Evolutionary conservation across 2,329 filamentous ascomycete species (phyloP).

Genomic region (Fusarium falciforme): DNA sequence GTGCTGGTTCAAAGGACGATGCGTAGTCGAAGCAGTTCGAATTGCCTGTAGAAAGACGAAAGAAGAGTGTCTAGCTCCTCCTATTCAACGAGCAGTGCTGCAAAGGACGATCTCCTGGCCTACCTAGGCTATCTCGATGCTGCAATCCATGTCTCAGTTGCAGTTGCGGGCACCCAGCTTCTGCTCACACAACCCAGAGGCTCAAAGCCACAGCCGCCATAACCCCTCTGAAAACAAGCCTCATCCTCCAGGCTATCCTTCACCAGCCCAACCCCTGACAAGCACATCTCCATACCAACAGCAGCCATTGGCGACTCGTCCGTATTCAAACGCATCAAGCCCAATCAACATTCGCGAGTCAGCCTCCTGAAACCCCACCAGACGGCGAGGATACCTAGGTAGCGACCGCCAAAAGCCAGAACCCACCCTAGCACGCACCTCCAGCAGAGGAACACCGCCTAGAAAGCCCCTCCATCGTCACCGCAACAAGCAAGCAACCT

Average conservation of each 20-base stretch:
- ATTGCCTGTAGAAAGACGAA: neutral
- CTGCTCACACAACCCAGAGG: constrained; percentile 8
- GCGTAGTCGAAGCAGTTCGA: neutral
- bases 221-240: constrained; percentile 26
- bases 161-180: neutral
- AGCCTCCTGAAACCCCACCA: constrained; percentile 13
- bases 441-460: constrained; percentile 33
- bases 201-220: constrained; percentile 16
- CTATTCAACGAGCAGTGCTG: neutral
- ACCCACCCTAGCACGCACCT: neutral
- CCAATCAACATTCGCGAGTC: constrained; percentile 2
- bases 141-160: neutral
- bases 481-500: constrained; percentile 40
- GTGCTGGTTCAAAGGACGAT: neutral
- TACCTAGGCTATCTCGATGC: neutral
- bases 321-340: constrained; percentile 5
- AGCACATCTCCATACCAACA: constrained; percentile 21
- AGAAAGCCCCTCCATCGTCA: constrained; percentile 50
- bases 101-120: neutral
- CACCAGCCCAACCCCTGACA: constrained; percentile 27
- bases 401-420: constrained; percentile 17
- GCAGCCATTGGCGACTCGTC: constrained; percentile 22
- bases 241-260: constrained; percentile 8
- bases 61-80: neutral
- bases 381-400: neutral